Evolutionary conservation across 2,329 filamentous ascomycete species (phyloP).

Genomic region (Camptophora hylomeconis): DNA sequence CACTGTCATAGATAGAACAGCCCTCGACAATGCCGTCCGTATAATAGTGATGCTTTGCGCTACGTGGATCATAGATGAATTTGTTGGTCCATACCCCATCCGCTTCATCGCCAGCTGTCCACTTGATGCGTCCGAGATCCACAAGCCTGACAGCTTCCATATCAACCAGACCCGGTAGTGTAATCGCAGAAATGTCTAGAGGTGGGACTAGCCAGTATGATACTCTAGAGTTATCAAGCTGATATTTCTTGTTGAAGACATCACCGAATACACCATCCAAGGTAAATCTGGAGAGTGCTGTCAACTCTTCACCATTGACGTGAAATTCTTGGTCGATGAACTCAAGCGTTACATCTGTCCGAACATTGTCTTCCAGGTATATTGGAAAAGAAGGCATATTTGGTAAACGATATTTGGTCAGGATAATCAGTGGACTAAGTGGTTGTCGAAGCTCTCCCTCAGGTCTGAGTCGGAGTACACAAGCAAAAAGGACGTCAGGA

Average conservation of each 20-base stretch:
- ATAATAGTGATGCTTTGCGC: conserved; percentile 47
- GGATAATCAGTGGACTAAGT: conserved; percentile 53
- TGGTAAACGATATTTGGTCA: conserved; percentile 57
- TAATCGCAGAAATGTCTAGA: too few relatives aligned
- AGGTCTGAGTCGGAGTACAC: conserved; percentile 45
- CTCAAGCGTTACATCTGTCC: conserved; percentile 44
- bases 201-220: conserved; percentile 79
- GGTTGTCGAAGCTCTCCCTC: conserved; percentile 41
- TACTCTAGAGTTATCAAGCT: conserved; percentile 47
- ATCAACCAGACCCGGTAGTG: conserved; percentile 10
- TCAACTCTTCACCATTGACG: conserved; percentile 32
- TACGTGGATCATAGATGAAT: conserved; percentile 44
- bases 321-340: conserved; percentile 33
- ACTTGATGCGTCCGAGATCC: conserved; percentile 27
- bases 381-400: conserved; percentile 55
- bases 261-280: conserved; percentile 59
- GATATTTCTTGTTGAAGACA: conserved; percentile 79
- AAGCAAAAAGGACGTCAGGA: conserved; percentile 47
- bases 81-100: conserved; percentile 32
- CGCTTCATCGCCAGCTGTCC: conserved; percentile 29
- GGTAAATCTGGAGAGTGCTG: conserved; percentile 57
- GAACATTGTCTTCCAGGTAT: conserved; percentile 52
- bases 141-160: conserved; percentile 22
- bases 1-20: conserved; percentile 50
- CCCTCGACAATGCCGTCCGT: conserved; percentile 33